A percentile compares a stretch with the other conserved stretches of the same genome.
Conservation (phyloP, 768 basidiomycete genomes). For the Serendipita sp. region DNA sequence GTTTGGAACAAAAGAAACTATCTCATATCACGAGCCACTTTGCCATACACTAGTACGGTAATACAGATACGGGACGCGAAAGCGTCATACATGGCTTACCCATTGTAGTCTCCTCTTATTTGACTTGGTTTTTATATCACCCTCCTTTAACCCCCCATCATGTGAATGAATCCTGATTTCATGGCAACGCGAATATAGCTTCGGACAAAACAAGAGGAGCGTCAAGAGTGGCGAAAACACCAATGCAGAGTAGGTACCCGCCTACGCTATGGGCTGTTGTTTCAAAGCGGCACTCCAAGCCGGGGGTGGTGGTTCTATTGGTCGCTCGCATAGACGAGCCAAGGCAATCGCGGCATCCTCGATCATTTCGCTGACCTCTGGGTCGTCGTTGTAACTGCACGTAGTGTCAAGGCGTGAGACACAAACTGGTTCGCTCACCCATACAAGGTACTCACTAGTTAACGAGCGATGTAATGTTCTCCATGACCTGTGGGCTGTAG, state of each 20-base stretch:
- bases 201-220: neutral
- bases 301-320: too few relatives aligned
- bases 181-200: neutral
- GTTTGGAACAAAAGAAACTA: neutral
- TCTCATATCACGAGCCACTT: neutral
- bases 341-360: neutral
- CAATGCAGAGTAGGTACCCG: too few relatives aligned
- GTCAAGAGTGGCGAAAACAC: too few relatives aligned
- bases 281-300: too few relatives aligned
- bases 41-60: neutral
- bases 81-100: neutral
- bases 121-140: constrained; percentile 6
- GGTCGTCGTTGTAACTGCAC: neutral
- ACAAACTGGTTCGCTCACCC: too few relatives aligned
- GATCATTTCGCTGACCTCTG: neutral
- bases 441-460: neutral
- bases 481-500: neutral
- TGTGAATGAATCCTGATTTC: neutral
- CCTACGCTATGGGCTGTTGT: too few relatives aligned
- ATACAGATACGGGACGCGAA: neutral
- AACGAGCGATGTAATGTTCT: neutral
- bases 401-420: neutral
- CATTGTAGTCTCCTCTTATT: constrained; percentile 3
- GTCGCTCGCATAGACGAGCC: neutral
- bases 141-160: neutral